A percentile compares a stretch with the other conserved stretches of the same genome.
phyloP scores from a whole-genome alignment of 768 basidiomycete species.

The Mycena vulgaris region DNA sequence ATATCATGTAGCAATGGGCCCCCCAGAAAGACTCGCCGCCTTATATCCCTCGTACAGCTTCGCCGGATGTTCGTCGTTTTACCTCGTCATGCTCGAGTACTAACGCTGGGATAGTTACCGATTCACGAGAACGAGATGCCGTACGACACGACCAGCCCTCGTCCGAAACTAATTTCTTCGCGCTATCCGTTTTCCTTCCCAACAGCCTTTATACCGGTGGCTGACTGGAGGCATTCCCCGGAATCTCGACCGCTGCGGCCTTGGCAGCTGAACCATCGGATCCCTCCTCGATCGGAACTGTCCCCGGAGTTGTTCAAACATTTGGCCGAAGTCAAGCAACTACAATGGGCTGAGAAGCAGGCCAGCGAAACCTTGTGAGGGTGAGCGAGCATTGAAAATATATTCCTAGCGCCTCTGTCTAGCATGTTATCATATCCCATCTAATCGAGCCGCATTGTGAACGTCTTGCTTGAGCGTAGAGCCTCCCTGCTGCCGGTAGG shows the following conservation, averaged over 20 bases:
- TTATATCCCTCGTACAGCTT: slow-evolving; percentile 2
- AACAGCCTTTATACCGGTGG: neutral
- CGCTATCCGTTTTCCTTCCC: too few relatives aligned
- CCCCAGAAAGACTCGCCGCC: slow-evolving; percentile 19
- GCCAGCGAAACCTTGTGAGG: slow-evolving; percentile 26
- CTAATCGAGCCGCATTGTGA: slow-evolving; percentile 26
- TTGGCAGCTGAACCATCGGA: too few relatives aligned
- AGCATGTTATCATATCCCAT: slow-evolving; percentile 15
- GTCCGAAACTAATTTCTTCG: slow-evolving; percentile 2
- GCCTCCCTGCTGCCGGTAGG: slow-evolving; percentile 29
- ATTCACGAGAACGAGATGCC: slow-evolving; percentile 4
- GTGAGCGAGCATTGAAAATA: neutral
- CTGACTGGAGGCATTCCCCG: slow-evolving; percentile 18
- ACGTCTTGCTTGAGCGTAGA: slow-evolving; percentile 25
- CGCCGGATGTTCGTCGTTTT: slow-evolving; percentile 5
- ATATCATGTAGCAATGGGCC: too few relatives aligned
- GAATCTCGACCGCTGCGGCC: neutral
- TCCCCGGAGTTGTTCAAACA: too few relatives aligned
- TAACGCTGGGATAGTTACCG: slow-evolving; percentile 2
- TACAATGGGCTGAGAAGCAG: slow-evolving; percentile 64
- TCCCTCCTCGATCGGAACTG: too few relatives aligned
- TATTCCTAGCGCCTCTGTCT: neutral
- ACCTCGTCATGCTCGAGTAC: neutral
- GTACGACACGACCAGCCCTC: neutral
- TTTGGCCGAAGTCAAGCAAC: too few relatives aligned